These are phyloP conservation scores for Phytophthora hybrid DNA, from an alignment of 352 stramenopile genomes.

Conservation along the genomic window DNA sequence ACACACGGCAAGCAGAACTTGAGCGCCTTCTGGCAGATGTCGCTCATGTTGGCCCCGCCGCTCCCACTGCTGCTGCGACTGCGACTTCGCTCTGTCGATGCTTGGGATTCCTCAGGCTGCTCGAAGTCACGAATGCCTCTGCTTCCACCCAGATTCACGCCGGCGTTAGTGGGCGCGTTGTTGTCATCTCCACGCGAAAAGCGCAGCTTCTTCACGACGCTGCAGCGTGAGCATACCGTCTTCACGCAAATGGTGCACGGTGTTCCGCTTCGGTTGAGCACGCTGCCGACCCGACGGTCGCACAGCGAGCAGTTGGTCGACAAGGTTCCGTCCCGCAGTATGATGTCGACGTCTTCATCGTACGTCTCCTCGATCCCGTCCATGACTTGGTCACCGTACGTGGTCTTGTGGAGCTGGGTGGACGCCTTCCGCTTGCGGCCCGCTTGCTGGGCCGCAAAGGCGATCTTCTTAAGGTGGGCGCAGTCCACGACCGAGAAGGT, in stretches of 20 bases:
- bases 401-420: conserved; percentile 30
- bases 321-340: conserved; percentile 17
- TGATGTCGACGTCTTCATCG: conserved; percentile 29
- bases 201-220: conserved; percentile 58
- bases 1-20: conserved; percentile 64
- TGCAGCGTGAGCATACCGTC: conserved; percentile 57
- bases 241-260: conserved; percentile 46
- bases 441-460: conserved; percentile 54
- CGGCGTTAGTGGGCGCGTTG: conserved; percentile 1
- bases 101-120: conserved; percentile 34
- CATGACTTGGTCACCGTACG: conserved; percentile 35
- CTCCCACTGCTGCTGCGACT: conserved; percentile 28
- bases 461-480: conserved; percentile 70
- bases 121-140: conserved; percentile 40
- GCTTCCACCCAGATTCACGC: conserved; percentile 31
- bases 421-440: conserved; percentile 37
- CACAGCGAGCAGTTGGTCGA: conserved; percentile 49
- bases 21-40: conserved; percentile 55
- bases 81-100: conserved; percentile 39
- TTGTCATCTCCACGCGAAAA: conserved; percentile 42
- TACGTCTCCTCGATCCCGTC: conserved; percentile 44
- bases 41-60: conserved; percentile 31
- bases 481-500: conserved; percentile 52
- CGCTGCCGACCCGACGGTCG: conserved; percentile 36
- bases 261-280: conserved; percentile 45